phyloP scores from a whole-genome alignment of 352 stramenopile genomes.

The Pythium rhizo-oryzae region DNA sequence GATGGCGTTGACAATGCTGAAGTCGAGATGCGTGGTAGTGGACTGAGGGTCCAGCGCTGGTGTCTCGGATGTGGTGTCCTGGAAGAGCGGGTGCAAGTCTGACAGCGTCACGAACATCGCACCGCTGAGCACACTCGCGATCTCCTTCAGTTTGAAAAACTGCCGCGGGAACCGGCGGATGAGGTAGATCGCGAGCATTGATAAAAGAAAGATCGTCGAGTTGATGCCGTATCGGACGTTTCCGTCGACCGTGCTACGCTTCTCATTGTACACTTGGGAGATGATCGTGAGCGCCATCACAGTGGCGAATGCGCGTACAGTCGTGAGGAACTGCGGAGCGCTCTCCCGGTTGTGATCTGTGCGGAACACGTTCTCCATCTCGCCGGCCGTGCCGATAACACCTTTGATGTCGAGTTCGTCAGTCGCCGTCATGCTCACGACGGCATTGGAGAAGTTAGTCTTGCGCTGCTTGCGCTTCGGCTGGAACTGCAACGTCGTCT shows the following conservation, averaged over 20 bases:
- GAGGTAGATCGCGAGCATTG: slow-evolving; percentile 35
- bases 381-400: slow-evolving; percentile 40
- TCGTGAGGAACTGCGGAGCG: slow-evolving; percentile 50
- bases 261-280: slow-evolving; percentile 44
- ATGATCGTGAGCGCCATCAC: slow-evolving; percentile 47
- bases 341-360: slow-evolving; percentile 54
- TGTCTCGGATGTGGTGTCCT: background rate
- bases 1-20: slow-evolving; percentile 56
- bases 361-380: slow-evolving; percentile 64
- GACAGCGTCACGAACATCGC: slow-evolving; percentile 42
- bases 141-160: slow-evolving; percentile 44
- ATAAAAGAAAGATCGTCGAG: slow-evolving; percentile 24
- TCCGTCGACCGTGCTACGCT: slow-evolving; percentile 18
- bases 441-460: slow-evolving; percentile 9
- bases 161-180: slow-evolving; percentile 35
- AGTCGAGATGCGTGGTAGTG: slow-evolving; percentile 36
- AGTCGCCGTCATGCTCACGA: background rate
- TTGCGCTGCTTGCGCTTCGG: slow-evolving; percentile 29
- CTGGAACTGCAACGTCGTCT: slow-evolving; percentile 51
- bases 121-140: slow-evolving; percentile 29
- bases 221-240: slow-evolving; percentile 47
- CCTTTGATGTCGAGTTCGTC: slow-evolving; percentile 36
- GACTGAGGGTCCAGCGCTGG: background rate
- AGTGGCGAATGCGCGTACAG: slow-evolving; percentile 37
- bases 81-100: slow-evolving; percentile 48